A percentile compares a stretch with the other conserved stretches of the same genome.
Evolutionary conservation across 495 filamentous ascomycete genomes (phyloP).

Genomic region (Aspergillus affinis): DNA sequence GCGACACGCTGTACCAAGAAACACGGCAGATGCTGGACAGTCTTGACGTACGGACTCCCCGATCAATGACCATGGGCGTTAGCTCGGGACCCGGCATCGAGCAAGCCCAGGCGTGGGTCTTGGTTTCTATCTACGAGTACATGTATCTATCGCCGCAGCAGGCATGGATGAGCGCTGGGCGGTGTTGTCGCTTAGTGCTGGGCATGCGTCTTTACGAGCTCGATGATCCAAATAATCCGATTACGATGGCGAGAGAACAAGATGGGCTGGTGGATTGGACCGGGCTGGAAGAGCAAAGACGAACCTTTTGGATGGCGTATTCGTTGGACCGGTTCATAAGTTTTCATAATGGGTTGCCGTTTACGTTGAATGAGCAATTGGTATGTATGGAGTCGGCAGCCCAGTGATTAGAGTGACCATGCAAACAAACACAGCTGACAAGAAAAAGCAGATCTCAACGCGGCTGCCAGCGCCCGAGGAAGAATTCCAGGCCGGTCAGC

Average conservation of each 20-base stretch:
- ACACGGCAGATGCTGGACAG: conserved; percentile 45
- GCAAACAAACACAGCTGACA: neutral
- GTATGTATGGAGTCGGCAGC: conserved; percentile 26
- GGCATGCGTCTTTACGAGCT: conserved; percentile 50
- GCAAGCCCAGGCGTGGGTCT: conserved; percentile 54
- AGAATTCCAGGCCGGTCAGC: conserved; percentile 52
- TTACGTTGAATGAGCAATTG: conserved; percentile 51
- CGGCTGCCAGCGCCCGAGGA: conserved; percentile 36
- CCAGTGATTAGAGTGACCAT: neutral
- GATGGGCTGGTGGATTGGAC: conserved; percentile 24
- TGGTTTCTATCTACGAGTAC: conserved; percentile 54
- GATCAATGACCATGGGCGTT: no score
- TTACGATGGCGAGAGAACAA: conserved; percentile 14
- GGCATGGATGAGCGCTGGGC: conserved; percentile 54
- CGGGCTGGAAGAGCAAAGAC: conserved; percentile 47
- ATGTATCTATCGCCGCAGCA: conserved; percentile 45
- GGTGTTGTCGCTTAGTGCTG: conserved; percentile 54
- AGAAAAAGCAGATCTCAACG: conserved; percentile 19
- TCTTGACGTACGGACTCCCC: conserved; percentile 12
- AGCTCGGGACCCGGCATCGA: conserved; percentile 25
- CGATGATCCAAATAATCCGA: conserved; percentile 32
- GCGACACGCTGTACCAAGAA: conserved; percentile 47
- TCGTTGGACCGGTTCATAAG: conserved; percentile 53
- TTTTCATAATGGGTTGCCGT: conserved; percentile 43
- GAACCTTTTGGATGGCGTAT: conserved; percentile 58